Evolutionary conservation across 108 stramenopile genomes (phyloP), one percentile per base, ranked within the genome.

Genomic region (Thalassiosira profunda): DNA sequence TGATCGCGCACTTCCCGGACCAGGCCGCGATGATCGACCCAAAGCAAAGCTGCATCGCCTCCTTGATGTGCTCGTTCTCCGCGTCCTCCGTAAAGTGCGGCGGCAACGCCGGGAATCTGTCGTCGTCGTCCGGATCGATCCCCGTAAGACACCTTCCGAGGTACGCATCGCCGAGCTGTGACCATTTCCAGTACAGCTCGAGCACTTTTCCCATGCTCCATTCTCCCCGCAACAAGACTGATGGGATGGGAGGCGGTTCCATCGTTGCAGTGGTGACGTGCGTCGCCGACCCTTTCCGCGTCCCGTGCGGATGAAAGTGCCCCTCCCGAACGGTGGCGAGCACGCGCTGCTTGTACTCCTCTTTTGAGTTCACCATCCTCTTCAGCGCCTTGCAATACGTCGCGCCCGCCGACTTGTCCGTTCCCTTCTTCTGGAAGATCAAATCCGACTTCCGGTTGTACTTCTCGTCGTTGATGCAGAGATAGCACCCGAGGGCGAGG

Each of bases 281-380:
- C 14, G 72, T 81, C 17, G 67, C 68, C n/a, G 54, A 21, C 10
- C 73, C 80, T 58, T 81, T 74, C 18, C 66, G 35, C 17, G 72
- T 20, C 29, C 63, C 63, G 56, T 78, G 67, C 11, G 76, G 49
- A 58, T 72, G 48, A 18, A 70, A 62, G 36, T 68, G 67, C 18
- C 55, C 46, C 14, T 26, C 15, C 29, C 12, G 46, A n/a, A n/a
- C n/a, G n/a, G n/a, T n/a, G n/a, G n/a, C n/a, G n/a, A n/a, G n/a
- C n/a, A n/a, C n/a, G n/a, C n/a, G n/a, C n/a, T n/a, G n/a, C n/a
- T n/a, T n/a, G n/a, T n/a, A n/a, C n/a, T n/a, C n/a, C n/a, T n/a
- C n/a, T n/a, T n/a, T n/a, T n/a, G n/a, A n/a, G n/a, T n/a, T n/a
- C n/a, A n/a, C n/a, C n/a, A 72, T 23, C 20, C 38, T 23, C 24